Base-by-base conservation (phyloP, 129 eudicot species). In the Chrysanthemum lavandulifolium region DNA sequence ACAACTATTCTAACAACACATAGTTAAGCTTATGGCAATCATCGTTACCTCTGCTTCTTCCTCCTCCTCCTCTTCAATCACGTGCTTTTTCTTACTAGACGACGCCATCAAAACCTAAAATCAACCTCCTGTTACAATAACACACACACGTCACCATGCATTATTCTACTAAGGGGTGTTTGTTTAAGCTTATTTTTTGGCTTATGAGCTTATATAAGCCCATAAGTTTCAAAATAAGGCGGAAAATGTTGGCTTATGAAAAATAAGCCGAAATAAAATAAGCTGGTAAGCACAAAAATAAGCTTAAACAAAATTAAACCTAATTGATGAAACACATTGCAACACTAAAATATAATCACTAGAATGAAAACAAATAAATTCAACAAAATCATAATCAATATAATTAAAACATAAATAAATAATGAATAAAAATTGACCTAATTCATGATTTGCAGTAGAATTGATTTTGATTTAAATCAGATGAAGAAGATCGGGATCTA, bases 101-200 rank as follows among this genome's bases (percentile, higher is more conserved):
- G 87, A 81, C 48, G 88, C 82, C 88, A 84, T 84, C 5, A 27
- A 15, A 45, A 31, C 73, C 78, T 76, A 43, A 60, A 48, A 58
- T 68, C 61, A 68, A 65, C 56, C 36, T 61, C 57, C 72, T 75
- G 65, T 21, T 14, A 56, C 56, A 54, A 54, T 55, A 19, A 47
- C 73, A 75, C 79, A 14, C 43, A 33, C 43, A 8, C 55, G 36
- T 13, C 65, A 4, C 21, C 55, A 55, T 53, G 16, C 72, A 72
- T 9, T 31, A 75, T 60, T n/a, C 10, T 14, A 19, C 70, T 27
- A 74, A 15, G 9, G 45, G 9, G 45, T 36, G 45, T 36, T 36
- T 36, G 9, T 36, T 36, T 36, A 36, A 36, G 45, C 45, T 36
- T 36, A 36, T 36, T 40, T 40, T 40, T 40, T 40, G 47, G 47